Conservation (phyloP, 805 yeast species). For the Wickerhamiella vanderwaltii region DNA sequence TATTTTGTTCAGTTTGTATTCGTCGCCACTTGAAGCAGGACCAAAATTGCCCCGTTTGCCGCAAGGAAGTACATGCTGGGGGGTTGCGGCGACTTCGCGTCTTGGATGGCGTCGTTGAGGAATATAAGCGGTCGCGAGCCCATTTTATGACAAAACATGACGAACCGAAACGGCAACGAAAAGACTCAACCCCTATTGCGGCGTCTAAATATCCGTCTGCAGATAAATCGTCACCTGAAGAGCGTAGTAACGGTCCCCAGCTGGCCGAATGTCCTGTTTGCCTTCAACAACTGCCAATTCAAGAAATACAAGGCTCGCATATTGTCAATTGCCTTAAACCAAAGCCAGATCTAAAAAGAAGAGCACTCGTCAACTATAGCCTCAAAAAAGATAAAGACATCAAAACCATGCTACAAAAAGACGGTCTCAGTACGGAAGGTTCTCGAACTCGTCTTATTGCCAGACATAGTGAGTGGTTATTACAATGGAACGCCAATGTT, state of each 20-base stretch:
- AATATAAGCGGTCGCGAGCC: constrained; percentile 33
- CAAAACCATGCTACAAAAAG: constrained; percentile 43
- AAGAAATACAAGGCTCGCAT: constrained; percentile 45
- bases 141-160: neutral
- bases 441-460: constrained; percentile 49
- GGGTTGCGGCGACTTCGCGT: constrained; percentile 52
- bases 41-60: constrained; percentile 67
- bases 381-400: constrained; percentile 48
- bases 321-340: constrained; percentile 47
- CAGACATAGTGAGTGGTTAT: constrained; percentile 65
- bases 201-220: neutral
- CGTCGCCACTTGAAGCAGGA: constrained; percentile 51
- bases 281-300: constrained; percentile 39
- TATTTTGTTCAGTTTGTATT: constrained; percentile 81
- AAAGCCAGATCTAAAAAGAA: constrained; percentile 14
- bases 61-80: constrained; percentile 56
- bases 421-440: constrained; percentile 52
- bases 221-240: neutral
- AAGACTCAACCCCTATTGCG: neutral
- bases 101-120: constrained; percentile 59
- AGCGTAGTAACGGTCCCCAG: too few species aligned
- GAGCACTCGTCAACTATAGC: constrained; percentile 44
- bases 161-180: neutral
- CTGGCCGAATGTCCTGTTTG: constrained; percentile 62
- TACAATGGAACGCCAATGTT: constrained; percentile 67